Base-by-base conservation (phyloP, 805 yeast species). In the Yueomyces sinensis region DNA sequence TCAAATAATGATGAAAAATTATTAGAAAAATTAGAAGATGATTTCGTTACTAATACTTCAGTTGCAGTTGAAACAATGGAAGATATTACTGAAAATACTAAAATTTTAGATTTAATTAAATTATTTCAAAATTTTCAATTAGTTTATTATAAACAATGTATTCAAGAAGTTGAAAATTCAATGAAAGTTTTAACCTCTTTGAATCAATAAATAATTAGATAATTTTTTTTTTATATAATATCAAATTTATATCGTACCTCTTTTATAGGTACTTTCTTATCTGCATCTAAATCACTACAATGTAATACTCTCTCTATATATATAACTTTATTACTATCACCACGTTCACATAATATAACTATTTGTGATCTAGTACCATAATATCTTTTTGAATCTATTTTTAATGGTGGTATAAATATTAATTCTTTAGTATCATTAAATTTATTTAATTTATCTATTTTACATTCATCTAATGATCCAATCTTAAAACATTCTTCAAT, bases 341-440 rank as follows among this genome's bases (percentile, higher is more conserved):
- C n/a, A 27, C 63, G 66, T 47, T 71, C 73, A 9, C 81, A 64
- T 17, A 82, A 45, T 3, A 84, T 64, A 2, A 84, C 69, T 0
- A 94, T 83, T 52, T 86, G 95, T 0, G 95, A 82, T 36, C 95
- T 60, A 0, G 96, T 86, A 1, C 95, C 95, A 50, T 84, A 87
- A 46, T 63, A 74, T 4, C 57, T 50, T 30, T 54, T 45, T n/a
- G 43, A 47, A 13, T 51, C 41, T 4, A 59, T 51, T 32, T 51
- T 51, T 29, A 81, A 47, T 0, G 84, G 83, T 2, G 94, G 94
- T 9, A 86, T 69, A 47, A 75, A 83, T 4, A 86, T 73, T 3
- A 82, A 70, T 22, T 68, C 58, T 30, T 65, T 65, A 35, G 83
- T 62, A 27, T 63, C 52, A 20, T 66, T 70, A 31, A 42, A 41